A percentile compares a stretch with the other conserved stretches of the same genome.
Evolutionary conservation across 176 grass and related monocot species (phyloP).

Genomic region (Paspalum vaginatum): DNA sequence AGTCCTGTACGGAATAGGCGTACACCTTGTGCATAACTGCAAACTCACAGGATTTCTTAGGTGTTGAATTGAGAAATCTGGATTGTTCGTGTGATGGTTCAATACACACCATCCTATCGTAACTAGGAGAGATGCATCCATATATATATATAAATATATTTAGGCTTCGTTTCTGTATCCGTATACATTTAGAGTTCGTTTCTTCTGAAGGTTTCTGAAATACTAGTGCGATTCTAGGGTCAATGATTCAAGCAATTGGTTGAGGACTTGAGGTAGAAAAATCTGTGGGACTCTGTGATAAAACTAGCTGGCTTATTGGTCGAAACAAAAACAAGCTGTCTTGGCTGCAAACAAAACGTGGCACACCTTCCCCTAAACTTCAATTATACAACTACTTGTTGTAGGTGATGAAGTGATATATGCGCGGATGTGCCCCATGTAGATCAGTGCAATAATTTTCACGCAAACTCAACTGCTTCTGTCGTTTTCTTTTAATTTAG

Average conservation of each 20-base stretch:
- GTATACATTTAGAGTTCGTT: neutral
- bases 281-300: neutral
- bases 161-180: no score
- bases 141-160: neutral
- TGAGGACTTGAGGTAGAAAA: neutral
- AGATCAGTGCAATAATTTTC: neutral
- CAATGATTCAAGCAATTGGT: neutral
- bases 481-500: neutral
- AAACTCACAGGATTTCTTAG: neutral
- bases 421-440: neutral
- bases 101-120: no score
- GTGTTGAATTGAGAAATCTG: neutral
- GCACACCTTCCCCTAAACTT: neutral
- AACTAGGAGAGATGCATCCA: neutral
- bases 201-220: slow-evolving; percentile 14
- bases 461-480: neutral
- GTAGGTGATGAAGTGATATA: slow-evolving; percentile 2
- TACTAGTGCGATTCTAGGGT: neutral
- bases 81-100: slow-evolving; percentile 5
- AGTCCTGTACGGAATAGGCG: neutral
- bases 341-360: neutral
- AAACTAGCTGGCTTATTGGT: neutral
- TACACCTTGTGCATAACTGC: neutral
- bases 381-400: neutral
- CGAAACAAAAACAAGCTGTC: neutral